Base-by-base conservation (phyloP, 2,329 filamentous ascomycete species). In the Aspergillus arachidicola region DNA sequence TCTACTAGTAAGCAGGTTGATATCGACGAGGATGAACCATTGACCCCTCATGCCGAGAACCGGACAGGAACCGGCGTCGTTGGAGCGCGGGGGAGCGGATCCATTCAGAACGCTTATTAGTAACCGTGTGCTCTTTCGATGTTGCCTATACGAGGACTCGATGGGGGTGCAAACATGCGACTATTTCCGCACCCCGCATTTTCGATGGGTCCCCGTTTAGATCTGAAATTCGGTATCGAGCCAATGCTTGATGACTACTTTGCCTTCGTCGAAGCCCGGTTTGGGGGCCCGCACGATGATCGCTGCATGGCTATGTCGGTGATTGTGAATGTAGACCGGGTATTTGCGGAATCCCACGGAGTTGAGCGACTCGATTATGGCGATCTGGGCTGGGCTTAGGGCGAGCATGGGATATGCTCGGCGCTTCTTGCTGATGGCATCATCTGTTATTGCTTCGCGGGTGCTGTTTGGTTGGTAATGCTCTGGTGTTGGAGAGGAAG, bases 241-340 rank as follows among this genome's bases (percentile, higher is more conserved):
- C 91, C 92, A 98, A 79, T 98, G 94, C 71, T 83, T 85, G 61
- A 95, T 81, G 38, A 97, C 92, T 14, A 91, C 75, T 72, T 85
- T 87, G 0, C 94, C 94, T 78, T 98, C 94, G 2, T 85, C 82
- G 70, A 93, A 96, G 58, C 84, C 81, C 73, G 87, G 89, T 45
- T 90, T 86, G 62, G 76, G 77, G 65, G 83, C 86, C 43, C 94
- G 86, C 41, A 96, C 89, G 66, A 98, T 92, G 55, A 98, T 96
- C 3, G 94, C 94, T 0, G 94, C 94, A 77, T 98, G 94, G 64
- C 87, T 92, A 74, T 97, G 92, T n/a, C 84, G 80, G 60, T 88
- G 85, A 6, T 93, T 91, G 61, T 82, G 80, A 61, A 83, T 82
- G 63, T 81, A 77, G 11, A 82, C 85, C 0, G 84, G 84, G 67